These are phyloP conservation scores for Metschnikowia gelsemii DNA, from an alignment of 805 yeast genomes.

Conservation along the genomic window DNA sequence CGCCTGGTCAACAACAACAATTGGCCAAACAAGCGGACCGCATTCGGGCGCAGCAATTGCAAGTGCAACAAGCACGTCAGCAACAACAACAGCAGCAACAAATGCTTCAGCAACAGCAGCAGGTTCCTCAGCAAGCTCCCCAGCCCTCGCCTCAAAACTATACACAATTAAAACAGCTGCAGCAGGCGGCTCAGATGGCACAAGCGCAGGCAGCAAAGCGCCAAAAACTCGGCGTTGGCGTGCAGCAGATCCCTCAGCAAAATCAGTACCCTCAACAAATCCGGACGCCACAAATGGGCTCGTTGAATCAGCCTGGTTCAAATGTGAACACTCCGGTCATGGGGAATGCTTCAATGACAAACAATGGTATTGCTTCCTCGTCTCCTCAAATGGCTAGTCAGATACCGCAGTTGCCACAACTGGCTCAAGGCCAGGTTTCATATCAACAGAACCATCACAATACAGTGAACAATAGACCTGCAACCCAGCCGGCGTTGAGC, in stretches of 20 bases:
- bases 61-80: constrained; percentile 20
- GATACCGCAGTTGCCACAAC: constrained; percentile 12
- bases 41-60: constrained; percentile 19
- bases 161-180: constrained; percentile 15
- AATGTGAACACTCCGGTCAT: constrained; percentile 18
- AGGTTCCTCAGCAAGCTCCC: constrained; percentile 6
- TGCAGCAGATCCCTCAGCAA: constrained; percentile 14
- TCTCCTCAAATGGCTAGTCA: constrained; percentile 18
- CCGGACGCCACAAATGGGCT: constrained; percentile 18
- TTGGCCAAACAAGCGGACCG: constrained; percentile 17
- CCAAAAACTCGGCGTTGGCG: constrained; percentile 14
- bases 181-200: constrained; percentile 14
- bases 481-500: constrained; percentile 15
- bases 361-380: constrained; percentile 10
- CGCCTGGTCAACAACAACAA: constrained; percentile 13
- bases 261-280: constrained; percentile 11
- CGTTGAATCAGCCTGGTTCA: constrained; percentile 12
- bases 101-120: constrained; percentile 11
- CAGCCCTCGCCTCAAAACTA: constrained; percentile 7
- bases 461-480: constrained; percentile 13
- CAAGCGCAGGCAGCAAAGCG: constrained; percentile 17
- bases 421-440: constrained; percentile 12
- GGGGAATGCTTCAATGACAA: constrained; percentile 14
- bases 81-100: constrained; percentile 18
- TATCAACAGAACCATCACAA: constrained; percentile 6